phyloP scores from a whole-genome alignment of 371 early-diverging fungal species.

The Circinella minor region DNA sequence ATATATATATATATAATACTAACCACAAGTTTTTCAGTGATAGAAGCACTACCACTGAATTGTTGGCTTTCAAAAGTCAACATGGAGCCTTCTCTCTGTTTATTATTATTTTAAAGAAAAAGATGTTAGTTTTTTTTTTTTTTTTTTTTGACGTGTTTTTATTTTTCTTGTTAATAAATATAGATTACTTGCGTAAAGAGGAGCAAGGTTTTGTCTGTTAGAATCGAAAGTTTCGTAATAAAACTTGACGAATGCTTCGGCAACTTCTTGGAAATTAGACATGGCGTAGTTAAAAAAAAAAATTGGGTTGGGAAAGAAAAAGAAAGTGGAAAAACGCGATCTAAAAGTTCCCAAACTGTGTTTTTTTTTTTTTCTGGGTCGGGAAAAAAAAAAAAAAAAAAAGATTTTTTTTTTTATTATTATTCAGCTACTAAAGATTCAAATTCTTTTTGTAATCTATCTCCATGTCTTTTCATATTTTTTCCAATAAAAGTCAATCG shows the following conservation, averaged over 20 bases:
- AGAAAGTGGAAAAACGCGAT: not conserved
- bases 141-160: not conserved
- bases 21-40: constrained; percentile 83
- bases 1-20: constrained; percentile 34
- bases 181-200: constrained; percentile 79
- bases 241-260: constrained; percentile 74
- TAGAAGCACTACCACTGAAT: constrained; percentile 57
- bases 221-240: constrained; percentile 88
- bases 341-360: too few species aligned
- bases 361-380: not conserved
- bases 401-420: not conserved
- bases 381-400: not conserved
- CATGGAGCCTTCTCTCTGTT: constrained; percentile 79
- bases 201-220: constrained; percentile 60
- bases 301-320: not conserved
- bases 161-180: not conserved
- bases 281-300: constrained; percentile 21
- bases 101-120: not conserved
- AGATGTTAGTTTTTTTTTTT: not conserved
- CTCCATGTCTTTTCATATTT: constrained; percentile 24
- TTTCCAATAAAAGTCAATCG: constrained; percentile 42
- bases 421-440: not conserved
- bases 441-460: constrained; percentile 23
- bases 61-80: constrained; percentile 85
- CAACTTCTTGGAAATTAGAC: constrained; percentile 58